A percentile compares a stretch with the other conserved stretches of the same genome.
Evolutionary conservation across 1,139 yeast genomes (phyloP).

Genomic region (Taiozyma sp.): DNA sequence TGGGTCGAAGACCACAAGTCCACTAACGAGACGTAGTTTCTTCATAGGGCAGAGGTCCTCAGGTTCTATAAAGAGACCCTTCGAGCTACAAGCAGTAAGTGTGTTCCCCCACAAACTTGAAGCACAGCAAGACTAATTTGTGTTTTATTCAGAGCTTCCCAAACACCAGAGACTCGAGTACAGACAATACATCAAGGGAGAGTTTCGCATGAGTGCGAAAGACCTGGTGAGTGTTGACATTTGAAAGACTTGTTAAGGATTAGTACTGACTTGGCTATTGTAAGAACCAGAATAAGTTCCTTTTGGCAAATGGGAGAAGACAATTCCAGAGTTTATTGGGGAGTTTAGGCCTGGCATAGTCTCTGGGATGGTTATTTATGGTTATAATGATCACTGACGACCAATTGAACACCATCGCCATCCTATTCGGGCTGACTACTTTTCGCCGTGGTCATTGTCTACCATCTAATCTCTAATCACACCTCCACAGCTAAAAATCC

Average conservation of each 20-base stretch:
- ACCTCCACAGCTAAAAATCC: no score
- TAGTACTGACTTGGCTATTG: not conserved
- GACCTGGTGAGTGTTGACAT: conserved; percentile 1
- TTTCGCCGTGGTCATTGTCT: no score
- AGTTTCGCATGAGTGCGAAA: conserved; percentile 5
- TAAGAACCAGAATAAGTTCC: not conserved
- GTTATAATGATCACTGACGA: no score
- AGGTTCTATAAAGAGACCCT: conserved; percentile 9
- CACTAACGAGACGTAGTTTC: conserved; percentile 5
- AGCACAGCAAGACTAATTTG: no score
- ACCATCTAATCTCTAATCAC: no score
- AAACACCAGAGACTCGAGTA: conserved; percentile 5
- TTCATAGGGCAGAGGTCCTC: conserved; percentile 11
- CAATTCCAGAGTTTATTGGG: not conserved
- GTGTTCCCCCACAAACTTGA: not conserved
- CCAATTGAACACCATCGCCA: no score
- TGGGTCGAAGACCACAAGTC: not conserved
- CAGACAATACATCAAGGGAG: conserved; percentile 3
- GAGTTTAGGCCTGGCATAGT: not conserved
- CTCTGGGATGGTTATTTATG: no score
- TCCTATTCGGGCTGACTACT: no score
- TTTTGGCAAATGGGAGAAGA: not conserved
- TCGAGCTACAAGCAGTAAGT: conserved; percentile 12
- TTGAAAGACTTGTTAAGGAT: no score
- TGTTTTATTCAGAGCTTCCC: conserved; percentile 4